These are phyloP conservation scores for Penicillium bialowiezense DNA, from an alignment of 495 filamentous ascomycete species.

Conservation along the genomic window DNA sequence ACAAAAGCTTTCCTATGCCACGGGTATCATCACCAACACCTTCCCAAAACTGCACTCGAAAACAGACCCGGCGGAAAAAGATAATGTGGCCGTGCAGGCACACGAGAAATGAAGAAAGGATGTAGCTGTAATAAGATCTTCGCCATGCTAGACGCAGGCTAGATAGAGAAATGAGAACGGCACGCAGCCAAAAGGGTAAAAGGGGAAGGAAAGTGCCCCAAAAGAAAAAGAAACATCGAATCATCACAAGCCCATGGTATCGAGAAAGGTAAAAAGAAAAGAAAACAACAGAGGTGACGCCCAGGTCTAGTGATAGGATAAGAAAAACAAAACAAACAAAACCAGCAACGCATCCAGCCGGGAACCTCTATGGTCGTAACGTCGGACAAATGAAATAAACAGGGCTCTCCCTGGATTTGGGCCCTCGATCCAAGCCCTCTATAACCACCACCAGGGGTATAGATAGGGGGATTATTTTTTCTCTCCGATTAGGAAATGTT, in stretches of 20 bases:
- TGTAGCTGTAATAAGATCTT: slow-evolving; percentile 10
- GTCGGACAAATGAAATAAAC: slow-evolving; percentile 16
- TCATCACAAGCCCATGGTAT: slow-evolving; percentile 35
- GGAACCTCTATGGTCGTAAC: slow-evolving; percentile 48
- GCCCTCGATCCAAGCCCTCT: slow-evolving; percentile 28
- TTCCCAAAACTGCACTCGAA: slow-evolving; percentile 12
- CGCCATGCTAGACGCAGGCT: slow-evolving; percentile 19
- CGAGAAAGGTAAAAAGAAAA: slow-evolving; percentile 24
- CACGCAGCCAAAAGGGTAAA: neutral
- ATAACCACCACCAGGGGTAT: slow-evolving; percentile 16
- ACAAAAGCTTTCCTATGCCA: slow-evolving; percentile 20
- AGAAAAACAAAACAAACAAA: slow-evolving; percentile 30
- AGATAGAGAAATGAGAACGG: slow-evolving; percentile 10
- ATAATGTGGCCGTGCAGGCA: neutral
- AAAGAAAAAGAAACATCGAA: slow-evolving; percentile 21
- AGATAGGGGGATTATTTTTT: slow-evolving; percentile 2
- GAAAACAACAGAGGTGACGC: slow-evolving; percentile 34
- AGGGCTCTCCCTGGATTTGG: slow-evolving; percentile 16
- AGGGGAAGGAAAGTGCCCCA: slow-evolving; percentile 15
- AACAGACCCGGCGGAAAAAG: slow-evolving; percentile 16
- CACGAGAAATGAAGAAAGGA: slow-evolving; percentile 2
- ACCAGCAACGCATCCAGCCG: slow-evolving; percentile 39
- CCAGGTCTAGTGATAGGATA: slow-evolving; percentile 43
- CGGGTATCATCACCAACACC: slow-evolving; percentile 29
- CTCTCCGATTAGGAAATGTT: slow-evolving; percentile 10